Percentiles rank a stretch among this genome's conserved stretches.
These are phyloP conservation scores for Leccinum ambiguum DNA, from an alignment of 1,284 basidiomycete genomes.

Conservation along the genomic window DNA sequence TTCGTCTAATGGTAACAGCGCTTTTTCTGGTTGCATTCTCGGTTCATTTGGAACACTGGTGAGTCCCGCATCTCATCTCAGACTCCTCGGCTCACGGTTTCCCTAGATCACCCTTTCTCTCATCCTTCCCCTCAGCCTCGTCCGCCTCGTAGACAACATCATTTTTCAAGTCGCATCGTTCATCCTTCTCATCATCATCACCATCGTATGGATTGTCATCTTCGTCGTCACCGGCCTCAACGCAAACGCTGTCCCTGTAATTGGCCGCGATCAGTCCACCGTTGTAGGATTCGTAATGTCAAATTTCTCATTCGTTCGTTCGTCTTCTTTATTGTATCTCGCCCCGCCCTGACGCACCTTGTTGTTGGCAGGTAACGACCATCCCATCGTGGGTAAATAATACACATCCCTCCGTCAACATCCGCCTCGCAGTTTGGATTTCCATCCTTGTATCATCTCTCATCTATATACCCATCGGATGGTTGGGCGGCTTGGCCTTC, in stretches of 20 bases:
- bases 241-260: conserved; percentile 8
- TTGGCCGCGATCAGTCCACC: conserved; percentile 20
- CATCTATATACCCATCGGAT: conserved; percentile 27
- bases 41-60: conserved; percentile 27
- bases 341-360: neutral
- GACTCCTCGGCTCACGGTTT: conserved; percentile 4
- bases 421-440: conserved; percentile 23
- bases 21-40: conserved; percentile 26
- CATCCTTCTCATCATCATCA: conserved; percentile 21
- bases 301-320: conserved; percentile 27
- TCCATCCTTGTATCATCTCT: conserved; percentile 26
- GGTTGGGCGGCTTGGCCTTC: conserved; percentile 24
- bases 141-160: conserved; percentile 28
- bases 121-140: conserved; percentile 24
- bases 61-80: neutral
- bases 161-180: conserved; percentile 28
- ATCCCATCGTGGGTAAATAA: conserved; percentile 31
- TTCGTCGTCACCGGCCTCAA: conserved; percentile 18
- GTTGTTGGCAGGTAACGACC: conserved; percentile 20
- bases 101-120: conserved; percentile 23
- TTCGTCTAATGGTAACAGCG: conserved; percentile 11
- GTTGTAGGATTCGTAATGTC: conserved; percentile 27
- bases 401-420: conserved; percentile 23
- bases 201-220: conserved; percentile 21
- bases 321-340: neutral